Percentiles rank a stretch among this genome's conserved stretches.
phyloP scores from a whole-genome alignment of 2,329 filamentous ascomycete species.

The Clarireedia homoeocarpa region DNA sequence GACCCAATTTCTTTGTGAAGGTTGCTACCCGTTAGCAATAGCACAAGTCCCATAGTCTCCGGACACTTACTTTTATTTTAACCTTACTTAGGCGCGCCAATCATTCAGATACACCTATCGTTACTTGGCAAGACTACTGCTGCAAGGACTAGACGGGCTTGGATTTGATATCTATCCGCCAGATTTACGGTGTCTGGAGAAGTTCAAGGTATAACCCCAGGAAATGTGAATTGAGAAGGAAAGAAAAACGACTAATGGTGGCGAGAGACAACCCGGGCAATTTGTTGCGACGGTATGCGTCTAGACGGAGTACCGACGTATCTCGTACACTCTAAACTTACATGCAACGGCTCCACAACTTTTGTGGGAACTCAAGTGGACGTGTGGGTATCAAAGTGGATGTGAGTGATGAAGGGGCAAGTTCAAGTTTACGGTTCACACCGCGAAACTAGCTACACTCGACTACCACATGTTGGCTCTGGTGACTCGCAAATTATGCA shows the following conservation, averaged over 20 bases:
- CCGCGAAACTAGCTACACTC: neutral
- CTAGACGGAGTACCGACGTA: neutral
- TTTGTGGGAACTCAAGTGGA: neutral
- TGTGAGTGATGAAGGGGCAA: neutral
- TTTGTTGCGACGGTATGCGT: neutral
- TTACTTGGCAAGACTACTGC: neutral
- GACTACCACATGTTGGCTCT: neutral
- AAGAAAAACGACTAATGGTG: neutral
- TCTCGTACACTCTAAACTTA: neutral
- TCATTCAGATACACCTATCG: neutral
- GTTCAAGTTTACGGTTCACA: neutral
- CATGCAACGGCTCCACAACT: too few relatives aligned
- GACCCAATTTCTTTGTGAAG: neutral
- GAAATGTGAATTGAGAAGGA: neutral
- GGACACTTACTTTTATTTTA: neutral
- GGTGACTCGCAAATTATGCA: conserved; percentile 2
- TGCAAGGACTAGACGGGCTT: neutral
- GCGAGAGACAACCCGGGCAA: neutral
- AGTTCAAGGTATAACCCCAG: conserved; percentile 1
- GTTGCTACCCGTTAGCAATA: conserved; percentile 3
- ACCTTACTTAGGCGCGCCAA: neutral
- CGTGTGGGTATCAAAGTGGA: neutral
- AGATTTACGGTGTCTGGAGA: neutral
- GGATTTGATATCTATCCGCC: neutral
- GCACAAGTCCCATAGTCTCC: neutral